Evolutionary conservation across 371 early-diverging fungal species (phyloP), one percentile per base, ranked within the genome.

Genomic region (Mortierella polycephala): DNA sequence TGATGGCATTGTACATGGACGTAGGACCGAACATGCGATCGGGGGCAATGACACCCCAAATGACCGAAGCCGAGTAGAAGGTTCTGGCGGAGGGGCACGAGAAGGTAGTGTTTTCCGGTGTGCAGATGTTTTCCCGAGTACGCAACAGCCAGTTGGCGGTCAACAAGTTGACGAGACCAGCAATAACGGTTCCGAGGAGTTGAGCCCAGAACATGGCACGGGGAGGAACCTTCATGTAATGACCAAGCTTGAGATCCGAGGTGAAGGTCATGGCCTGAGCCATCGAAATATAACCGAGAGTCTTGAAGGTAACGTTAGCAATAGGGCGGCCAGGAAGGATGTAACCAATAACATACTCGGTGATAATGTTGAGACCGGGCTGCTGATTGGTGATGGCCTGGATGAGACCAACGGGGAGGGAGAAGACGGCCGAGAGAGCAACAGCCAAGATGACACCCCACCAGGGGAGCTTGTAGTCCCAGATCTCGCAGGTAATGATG

Each of bases 41-140:
- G 14, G 94, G 94, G 49, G 92, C 92, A 89, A 94, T 87, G 6
- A 89, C 86, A n/a, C 93, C 93, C 93, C 91, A 92, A 51, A 93
- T 90, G 37, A 92, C 75, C 18, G 90, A 91, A 8, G 92, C 92
- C 40, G 90, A 88, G 72, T 84, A 89, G 47, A 90, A 90, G 14
- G 90, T 89, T 40, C 82, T 75, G 13, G 92, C 89, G 62, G 81
- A 82, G 60, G 85, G 86, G 69, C 92, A 92, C 1, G 91, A 91
- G 67, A 86, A 88, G n/a, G 85, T 85, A 46, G 81, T 76, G 3
- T 71, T 88, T 0, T 11, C 72, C 5, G 53, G 16, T 0, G 87
- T 86, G 77, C 93, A 91, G 60, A 93, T 86, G 51, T 87, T 65
- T 10, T 79, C 69, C 16, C 89, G 83, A 41, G 84, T 83, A 40